Evolutionary conservation across 148 eudicot species (phyloP), one percentile per base, ranked within the genome.

Genomic region (Chenopodium album): DNA sequence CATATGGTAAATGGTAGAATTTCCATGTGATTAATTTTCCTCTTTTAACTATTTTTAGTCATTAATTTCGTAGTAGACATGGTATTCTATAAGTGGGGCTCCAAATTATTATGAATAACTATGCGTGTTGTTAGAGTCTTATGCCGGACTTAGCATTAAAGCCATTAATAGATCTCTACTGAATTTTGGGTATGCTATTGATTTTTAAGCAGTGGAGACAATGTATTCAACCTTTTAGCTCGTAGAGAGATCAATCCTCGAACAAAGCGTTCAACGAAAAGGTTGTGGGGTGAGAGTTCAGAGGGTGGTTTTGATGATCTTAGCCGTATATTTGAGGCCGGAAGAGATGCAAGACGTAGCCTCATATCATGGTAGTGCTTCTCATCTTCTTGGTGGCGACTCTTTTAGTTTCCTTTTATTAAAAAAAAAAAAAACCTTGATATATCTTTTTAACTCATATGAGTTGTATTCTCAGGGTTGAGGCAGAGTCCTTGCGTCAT

Each of bases 401-500:
- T 59, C 44, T 76, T 65, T 12, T 26, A 4, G 8, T 64, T 29
- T 59, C 29, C 26, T 12, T 19, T 37, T 9, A 41, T 41, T 0
- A 41, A 41, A 70, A 37, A 46, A 41, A 41, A 22, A 4, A 22
- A 34, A n/a, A 1, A 65, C 1, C 69, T 73, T 72, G 13, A 48
- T 48, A 22, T 12, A 73, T 66, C 54, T 67, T 13, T 28, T 41
- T 41, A 41, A 66, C 59, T 64, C 59, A 50, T 44, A 79, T 47
- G 71, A 74, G 74, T 74, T 65, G 81, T 29, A 19, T 84, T 84
- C 32, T 10, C 88, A 95, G 98, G 98, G 97, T 86, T 46, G 98
- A 95, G 87, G 92, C 93, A 69, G 92, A 89, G 80, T 95, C 98
- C 72, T 84, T 95, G 87, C 89, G 82, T 47, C 90, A 92, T 93